These are phyloP conservation scores for Fraxinus greggii DNA, from an alignment of 305 asterid genomes.

Conservation along the genomic window DNA sequence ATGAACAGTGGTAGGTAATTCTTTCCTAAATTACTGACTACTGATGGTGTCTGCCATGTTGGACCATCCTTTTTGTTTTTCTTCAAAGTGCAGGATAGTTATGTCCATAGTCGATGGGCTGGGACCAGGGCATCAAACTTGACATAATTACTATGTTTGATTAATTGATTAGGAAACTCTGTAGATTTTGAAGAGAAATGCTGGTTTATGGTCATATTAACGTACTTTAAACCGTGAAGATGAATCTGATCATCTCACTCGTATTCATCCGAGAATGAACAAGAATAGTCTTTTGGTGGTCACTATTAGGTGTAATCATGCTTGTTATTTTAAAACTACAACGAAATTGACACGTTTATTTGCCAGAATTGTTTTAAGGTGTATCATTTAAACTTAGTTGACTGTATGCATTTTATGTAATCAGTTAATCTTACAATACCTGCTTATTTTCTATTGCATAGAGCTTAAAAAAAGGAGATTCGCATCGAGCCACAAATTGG, in stretches of 20 bases:
- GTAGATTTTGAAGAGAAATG: background rate
- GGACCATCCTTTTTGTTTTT: background rate
- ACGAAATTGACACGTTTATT: background rate
- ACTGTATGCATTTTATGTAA: background rate
- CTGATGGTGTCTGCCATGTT: background rate
- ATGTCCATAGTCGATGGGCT: background rate
- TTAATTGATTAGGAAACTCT: background rate
- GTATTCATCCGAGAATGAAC: background rate
- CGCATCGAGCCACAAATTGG: slow-evolving; percentile 40
- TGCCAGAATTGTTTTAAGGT: background rate
- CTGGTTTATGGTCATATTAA: background rate
- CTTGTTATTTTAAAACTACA: background rate
- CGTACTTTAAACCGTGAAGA: background rate
- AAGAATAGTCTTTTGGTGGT: background rate
- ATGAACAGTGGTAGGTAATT: slow-evolving; percentile 61
- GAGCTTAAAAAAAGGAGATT: slow-evolving; percentile 57
- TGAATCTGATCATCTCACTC: background rate
- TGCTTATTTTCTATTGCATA: slow-evolving; percentile 24
- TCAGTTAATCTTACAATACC: background rate
- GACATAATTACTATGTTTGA: background rate
- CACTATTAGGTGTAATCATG: background rate
- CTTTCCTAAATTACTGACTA: background rate
- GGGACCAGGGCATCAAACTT: background rate
- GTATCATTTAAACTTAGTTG: background rate
- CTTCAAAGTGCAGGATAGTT: background rate